Evolutionary conservation across 2,329 filamentous ascomycete genomes (phyloP).

Genomic region (Tympanopsis confertula): DNA sequence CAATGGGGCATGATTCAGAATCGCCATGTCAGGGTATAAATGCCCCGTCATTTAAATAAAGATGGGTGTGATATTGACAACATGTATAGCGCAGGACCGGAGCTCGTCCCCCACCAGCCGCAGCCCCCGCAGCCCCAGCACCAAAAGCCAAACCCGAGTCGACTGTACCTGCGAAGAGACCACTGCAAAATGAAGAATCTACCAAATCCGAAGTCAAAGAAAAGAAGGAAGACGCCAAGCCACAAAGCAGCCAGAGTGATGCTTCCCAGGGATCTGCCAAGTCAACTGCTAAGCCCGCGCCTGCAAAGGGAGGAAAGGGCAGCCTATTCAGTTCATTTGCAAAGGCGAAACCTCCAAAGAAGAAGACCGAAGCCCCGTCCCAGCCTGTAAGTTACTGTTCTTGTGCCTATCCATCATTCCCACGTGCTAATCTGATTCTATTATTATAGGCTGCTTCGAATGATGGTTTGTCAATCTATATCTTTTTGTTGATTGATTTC

Average conservation of each 20-base stretch:
- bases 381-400: too few relatives aligned
- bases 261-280: too few relatives aligned
- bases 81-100: not conserved
- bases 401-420: too few relatives aligned
- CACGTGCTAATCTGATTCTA: too few relatives aligned
- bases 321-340: not conserved
- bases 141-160: not conserved
- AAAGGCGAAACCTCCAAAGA: not conserved
- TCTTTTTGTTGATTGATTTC: too few relatives aligned
- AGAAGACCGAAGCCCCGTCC: not conserved
- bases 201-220: not conserved
- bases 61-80: not conserved
- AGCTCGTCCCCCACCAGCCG: not conserved
- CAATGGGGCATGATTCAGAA: not conserved
- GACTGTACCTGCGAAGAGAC: not conserved
- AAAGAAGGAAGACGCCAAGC: not conserved
- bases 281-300: not conserved
- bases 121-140: too few relatives aligned
- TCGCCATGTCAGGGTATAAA: not conserved
- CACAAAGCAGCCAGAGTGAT: not conserved
- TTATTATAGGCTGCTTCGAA: too few relatives aligned
- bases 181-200: not conserved
- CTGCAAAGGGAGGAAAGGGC: not conserved
- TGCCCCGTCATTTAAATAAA: not conserved
- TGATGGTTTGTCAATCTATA: too few relatives aligned